phyloP scores from a whole-genome alignment of 202 grass and related monocot species.

The Hordeum pubiflorum region DNA sequence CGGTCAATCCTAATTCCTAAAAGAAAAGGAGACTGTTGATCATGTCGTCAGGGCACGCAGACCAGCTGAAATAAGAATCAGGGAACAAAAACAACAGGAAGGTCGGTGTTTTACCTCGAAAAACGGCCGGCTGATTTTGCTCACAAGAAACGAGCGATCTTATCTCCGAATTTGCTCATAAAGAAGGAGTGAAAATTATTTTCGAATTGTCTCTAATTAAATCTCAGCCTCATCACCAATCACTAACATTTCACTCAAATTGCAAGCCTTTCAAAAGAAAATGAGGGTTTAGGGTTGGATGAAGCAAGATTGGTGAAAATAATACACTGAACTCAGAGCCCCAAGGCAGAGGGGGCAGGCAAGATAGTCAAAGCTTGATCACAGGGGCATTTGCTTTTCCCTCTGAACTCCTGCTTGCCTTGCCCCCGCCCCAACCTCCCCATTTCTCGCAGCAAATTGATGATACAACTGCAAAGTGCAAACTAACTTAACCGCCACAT shows the following conservation, averaged over 20 bases:
- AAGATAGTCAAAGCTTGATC: not conserved
- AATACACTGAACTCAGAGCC: too few relatives aligned
- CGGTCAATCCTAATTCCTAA: not conserved
- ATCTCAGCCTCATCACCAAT: too few relatives aligned
- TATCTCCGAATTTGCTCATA: too few relatives aligned
- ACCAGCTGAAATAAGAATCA: not conserved
- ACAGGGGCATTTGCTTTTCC: not conserved
- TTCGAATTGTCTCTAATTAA: too few relatives aligned
- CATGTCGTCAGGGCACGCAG: not conserved
- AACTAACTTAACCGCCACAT: slow-evolving; percentile 39
- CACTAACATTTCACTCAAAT: too few relatives aligned
- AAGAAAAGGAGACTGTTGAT: not conserved
- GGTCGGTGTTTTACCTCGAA: too few relatives aligned
- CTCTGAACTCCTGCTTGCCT: not conserved
- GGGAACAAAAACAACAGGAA: not conserved
- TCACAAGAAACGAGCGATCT: not conserved
- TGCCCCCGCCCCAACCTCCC: not conserved
- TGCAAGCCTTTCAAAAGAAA: too few relatives aligned
- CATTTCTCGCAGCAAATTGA: slow-evolving; percentile 27
- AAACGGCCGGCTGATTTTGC: too few relatives aligned
- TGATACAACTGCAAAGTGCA: not conserved
- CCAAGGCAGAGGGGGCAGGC: not conserved
- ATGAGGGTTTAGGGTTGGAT: too few relatives aligned
- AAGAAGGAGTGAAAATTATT: too few relatives aligned
- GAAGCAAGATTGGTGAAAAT: too few relatives aligned